Conservation (phyloP, 441 rosid genomes). For the Arabidopsis hybrid region DNA sequence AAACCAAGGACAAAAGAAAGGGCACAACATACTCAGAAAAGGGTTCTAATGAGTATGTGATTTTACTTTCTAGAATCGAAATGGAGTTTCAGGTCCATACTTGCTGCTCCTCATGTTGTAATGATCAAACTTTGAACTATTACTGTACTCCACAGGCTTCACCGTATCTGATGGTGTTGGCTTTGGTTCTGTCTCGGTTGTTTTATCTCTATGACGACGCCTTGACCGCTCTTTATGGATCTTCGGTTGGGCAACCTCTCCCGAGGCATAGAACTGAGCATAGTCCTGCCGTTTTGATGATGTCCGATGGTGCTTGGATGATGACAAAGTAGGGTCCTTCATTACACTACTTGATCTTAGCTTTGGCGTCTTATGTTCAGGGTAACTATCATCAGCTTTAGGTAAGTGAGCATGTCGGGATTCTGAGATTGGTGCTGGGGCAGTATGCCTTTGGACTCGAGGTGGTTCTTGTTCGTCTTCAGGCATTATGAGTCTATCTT, state of each 20-base stretch:
- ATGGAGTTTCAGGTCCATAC: slow-evolving; percentile 60
- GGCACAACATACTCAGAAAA: background rate
- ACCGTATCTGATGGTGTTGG: slow-evolving; percentile 46
- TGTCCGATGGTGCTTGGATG: slow-evolving; percentile 66
- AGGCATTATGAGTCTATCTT: slow-evolving; percentile 73
- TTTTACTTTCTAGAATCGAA: slow-evolving; percentile 53
- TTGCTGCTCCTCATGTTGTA: slow-evolving; percentile 72
- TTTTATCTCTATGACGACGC: slow-evolving; percentile 77
- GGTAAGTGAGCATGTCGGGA: slow-evolving; percentile 60
- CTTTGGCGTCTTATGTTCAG: slow-evolving; percentile 68
- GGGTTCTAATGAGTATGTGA: slow-evolving; percentile 14
- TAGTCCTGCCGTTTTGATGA: slow-evolving; percentile 77
- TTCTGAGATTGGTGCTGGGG: slow-evolving; percentile 66
- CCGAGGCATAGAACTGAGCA: slow-evolving; percentile 69
- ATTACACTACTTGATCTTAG: slow-evolving; percentile 62
- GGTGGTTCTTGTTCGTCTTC: slow-evolving; percentile 73
- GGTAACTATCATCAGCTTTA: slow-evolving; percentile 48
- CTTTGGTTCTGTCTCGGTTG: slow-evolving; percentile 59
- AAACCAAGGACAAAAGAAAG: background rate
- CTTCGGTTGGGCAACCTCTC: slow-evolving; percentile 75
- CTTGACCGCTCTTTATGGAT: slow-evolving; percentile 77
- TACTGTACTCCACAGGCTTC: slow-evolving; percentile 65
- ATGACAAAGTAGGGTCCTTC: slow-evolving; percentile 65
- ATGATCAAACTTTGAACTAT: slow-evolving; percentile 58
- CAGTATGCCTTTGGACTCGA: slow-evolving; percentile 60